phyloP scores from a whole-genome alignment of 2,329 filamentous ascomycete genomes.

The Microcyclospora tardicrescens region DNA sequence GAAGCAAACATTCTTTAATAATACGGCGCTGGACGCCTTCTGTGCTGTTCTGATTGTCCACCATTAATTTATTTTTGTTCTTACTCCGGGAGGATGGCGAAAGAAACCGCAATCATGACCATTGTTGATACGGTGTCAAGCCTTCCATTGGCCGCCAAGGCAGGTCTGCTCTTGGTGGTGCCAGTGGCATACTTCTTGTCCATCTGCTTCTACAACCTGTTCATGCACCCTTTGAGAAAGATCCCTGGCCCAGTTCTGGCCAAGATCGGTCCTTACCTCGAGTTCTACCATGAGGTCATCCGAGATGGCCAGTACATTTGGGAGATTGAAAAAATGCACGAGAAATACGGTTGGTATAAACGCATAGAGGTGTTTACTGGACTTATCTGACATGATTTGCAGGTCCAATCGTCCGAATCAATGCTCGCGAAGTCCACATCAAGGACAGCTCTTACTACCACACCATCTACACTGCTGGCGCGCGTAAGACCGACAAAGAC shows the following conservation, averaged over 20 bases:
- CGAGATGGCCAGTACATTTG: slow-evolving; percentile 2
- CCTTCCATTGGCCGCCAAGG: too few relatives aligned
- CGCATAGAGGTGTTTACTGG: too few relatives aligned
- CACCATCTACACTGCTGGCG: slow-evolving; percentile 8
- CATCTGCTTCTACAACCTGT: slow-evolving; percentile 27
- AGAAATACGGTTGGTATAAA: slow-evolving; percentile 28
- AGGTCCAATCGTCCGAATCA: slow-evolving; percentile 34
- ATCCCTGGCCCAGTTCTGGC: slow-evolving; percentile 27
- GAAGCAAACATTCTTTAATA: too few relatives aligned
- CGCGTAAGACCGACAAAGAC: slow-evolving; percentile 2
- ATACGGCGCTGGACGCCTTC: too few relatives aligned
- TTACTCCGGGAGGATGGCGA: too few relatives aligned
- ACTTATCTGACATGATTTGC: too few relatives aligned
- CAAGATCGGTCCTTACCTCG: slow-evolving; percentile 15
- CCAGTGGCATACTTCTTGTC: background rate
- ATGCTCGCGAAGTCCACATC: slow-evolving; percentile 34
- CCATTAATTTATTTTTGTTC: too few relatives aligned
- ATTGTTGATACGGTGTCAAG: too few relatives aligned
- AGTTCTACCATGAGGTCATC: slow-evolving; percentile 12
- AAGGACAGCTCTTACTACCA: slow-evolving; percentile 10
- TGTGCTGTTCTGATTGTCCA: too few relatives aligned
- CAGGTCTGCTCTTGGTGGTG: too few relatives aligned
- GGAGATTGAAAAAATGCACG: slow-evolving; percentile 27
- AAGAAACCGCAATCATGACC: too few relatives aligned
- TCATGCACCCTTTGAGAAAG: slow-evolving; percentile 29